Evolutionary conservation across 768 basidiomycete species (phyloP).

Genomic region (Russula emetica): DNA sequence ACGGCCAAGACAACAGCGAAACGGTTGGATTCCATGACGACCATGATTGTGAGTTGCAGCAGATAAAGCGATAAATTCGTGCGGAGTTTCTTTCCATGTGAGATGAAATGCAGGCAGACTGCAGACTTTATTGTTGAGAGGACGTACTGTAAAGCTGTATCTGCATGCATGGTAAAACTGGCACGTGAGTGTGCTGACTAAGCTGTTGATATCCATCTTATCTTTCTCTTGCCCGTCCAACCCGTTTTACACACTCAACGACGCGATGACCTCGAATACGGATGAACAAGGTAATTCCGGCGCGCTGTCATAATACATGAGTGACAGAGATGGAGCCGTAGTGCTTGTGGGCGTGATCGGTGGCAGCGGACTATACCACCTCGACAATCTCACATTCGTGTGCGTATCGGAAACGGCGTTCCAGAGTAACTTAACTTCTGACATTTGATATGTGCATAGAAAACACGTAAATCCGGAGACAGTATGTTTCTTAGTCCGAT

Average conservation of each 20-base stretch:
- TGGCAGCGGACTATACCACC: conserved; percentile 87
- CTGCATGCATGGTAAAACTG: no score
- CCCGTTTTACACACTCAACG: not conserved
- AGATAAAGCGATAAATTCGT: no score
- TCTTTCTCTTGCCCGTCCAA: no score
- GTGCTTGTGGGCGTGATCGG: conserved; percentile 88
- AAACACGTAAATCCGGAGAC: conserved; percentile 77
- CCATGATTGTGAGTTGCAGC: no score
- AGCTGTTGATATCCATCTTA: not conserved
- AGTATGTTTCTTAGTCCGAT: conserved; percentile 41
- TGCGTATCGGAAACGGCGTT: conserved; percentile 40
- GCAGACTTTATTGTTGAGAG: no score
- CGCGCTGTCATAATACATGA: not conserved
- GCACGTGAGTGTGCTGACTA: not conserved
- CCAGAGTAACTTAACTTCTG: no score
- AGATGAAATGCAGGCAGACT: no score
- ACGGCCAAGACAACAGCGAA: no score
- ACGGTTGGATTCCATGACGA: no score
- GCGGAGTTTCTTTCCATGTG: no score
- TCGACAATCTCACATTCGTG: conserved; percentile 88
- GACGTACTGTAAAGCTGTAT: no score
- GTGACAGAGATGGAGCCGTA: conserved; percentile 31
- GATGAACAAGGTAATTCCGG: conserved; percentile 11
- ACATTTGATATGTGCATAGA: conserved; percentile 38
- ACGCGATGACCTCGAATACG: conserved; percentile 7